phyloP scores from a whole-genome alignment of 805 yeast genomes.

The Suhomyces xylopsoci region DNA sequence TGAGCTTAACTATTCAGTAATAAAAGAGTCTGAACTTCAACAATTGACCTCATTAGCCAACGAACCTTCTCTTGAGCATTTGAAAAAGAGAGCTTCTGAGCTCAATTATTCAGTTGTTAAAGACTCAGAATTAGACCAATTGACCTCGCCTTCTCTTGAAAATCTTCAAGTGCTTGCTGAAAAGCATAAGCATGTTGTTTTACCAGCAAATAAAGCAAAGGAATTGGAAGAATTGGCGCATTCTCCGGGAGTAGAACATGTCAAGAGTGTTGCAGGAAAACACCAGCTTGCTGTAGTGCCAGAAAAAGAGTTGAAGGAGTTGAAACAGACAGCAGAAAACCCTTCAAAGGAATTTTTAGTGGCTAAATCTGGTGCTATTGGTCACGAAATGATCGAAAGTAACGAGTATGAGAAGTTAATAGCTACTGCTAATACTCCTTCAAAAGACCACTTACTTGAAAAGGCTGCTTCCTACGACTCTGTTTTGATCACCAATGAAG shows the following conservation, averaged over 20 bases:
- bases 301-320: conserved; percentile 3
- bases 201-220: not conserved
- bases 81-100: conserved; percentile 5
- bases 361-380: conserved; percentile 12
- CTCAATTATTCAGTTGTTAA: conserved; percentile 1
- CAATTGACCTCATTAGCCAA: not conserved
- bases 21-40: not conserved
- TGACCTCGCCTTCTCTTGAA: conserved; percentile 9
- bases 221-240: conserved; percentile 4
- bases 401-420: conserved; percentile 11
- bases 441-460: conserved; percentile 1
- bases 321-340: conserved; percentile 13
- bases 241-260: conserved; percentile 13
- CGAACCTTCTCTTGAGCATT: conserved; percentile 11
- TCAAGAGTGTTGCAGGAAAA: conserved; percentile 7
- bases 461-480: conserved; percentile 1
- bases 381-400: conserved; percentile 10
- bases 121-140: not conserved
- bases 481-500: conserved; percentile 1
- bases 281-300: conserved; percentile 6
- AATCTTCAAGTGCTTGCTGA: conserved; percentile 8
- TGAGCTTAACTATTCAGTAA: conserved; percentile 1
- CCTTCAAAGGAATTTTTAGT: conserved; percentile 16
- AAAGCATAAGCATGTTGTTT: conserved; percentile 5
- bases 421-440: not conserved